phyloP scores from a whole-genome alignment of 192 early-diverging fungal genomes.

The Endogone sp. region DNA sequence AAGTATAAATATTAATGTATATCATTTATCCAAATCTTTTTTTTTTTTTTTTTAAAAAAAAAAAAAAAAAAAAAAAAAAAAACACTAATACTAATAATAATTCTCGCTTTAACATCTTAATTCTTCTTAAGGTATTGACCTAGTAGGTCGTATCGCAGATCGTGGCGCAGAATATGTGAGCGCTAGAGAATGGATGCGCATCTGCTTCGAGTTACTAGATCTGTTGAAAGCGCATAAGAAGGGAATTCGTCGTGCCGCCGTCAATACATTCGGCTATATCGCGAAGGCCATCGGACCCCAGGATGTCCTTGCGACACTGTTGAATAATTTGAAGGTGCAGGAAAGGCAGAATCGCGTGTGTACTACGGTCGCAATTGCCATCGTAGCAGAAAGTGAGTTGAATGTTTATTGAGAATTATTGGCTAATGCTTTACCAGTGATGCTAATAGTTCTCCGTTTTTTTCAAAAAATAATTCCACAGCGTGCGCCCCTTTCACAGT shows the following conservation, averaged over 20 bases:
- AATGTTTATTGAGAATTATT: no score
- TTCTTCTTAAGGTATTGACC: conserved; percentile 53
- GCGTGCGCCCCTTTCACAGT: conserved; percentile 98
- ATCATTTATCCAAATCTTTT: no score
- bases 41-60: no score
- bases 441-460: no score
- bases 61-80: no score
- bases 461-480: no score
- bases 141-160: conserved; percentile 99
- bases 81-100: no score
- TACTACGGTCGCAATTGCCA: conserved; percentile 97
- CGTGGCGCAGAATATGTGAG: conserved; percentile 95
- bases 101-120: background rate
- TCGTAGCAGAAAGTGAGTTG: conserved; percentile 69
- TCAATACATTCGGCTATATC: conserved; percentile 99
- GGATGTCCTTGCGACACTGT: conserved; percentile 94
- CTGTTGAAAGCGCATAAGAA: conserved; percentile 95
- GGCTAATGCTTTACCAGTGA: no score
- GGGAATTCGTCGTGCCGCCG: conserved; percentile 91
- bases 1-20: conserved; percentile 13
- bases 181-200: conserved; percentile 99
- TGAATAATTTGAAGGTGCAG: conserved; percentile 98
- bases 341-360: conserved; percentile 99
- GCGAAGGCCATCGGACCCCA: conserved; percentile 99
- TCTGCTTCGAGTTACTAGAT: conserved; percentile 97